phyloP scores from a whole-genome alignment of 1,284 basidiomycete species.

The Cryptococcus sp. region DNA sequence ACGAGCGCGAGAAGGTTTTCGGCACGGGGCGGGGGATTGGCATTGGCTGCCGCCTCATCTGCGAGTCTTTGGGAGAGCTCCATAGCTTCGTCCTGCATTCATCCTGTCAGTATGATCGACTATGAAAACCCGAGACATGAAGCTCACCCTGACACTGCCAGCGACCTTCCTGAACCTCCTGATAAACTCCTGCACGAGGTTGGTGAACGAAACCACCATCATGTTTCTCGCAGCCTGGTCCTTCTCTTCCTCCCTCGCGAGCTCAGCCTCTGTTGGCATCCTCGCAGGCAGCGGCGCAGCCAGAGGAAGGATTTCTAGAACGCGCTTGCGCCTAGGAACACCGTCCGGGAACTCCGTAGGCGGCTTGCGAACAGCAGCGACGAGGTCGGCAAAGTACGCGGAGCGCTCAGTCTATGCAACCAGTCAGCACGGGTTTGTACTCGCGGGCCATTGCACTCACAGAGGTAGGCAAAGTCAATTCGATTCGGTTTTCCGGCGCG shows the following conservation, averaged over 20 bases:
- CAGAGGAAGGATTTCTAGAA: slow-evolving; percentile 80
- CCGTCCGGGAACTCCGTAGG: slow-evolving; percentile 92
- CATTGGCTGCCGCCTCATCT: slow-evolving; percentile 20
- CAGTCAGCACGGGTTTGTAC: not conserved
- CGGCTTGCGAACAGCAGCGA: slow-evolving; percentile 66
- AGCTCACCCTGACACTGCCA: slow-evolving; percentile 70
- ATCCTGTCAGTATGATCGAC: not conserved
- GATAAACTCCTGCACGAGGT: slow-evolving; percentile 83
- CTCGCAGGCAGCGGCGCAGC: slow-evolving; percentile 87
- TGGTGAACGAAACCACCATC: slow-evolving; percentile 80
- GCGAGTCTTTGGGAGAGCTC: slow-evolving; percentile 12
- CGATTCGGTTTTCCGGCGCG: slow-evolving; percentile 69
- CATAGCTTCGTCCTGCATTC: slow-evolving; percentile 25
- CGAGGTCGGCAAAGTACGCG: slow-evolving; percentile 71
- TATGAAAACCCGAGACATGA: not conserved
- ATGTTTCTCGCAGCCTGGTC: slow-evolving; percentile 76
- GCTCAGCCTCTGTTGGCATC: slow-evolving; percentile 74
- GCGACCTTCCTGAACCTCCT: slow-evolving; percentile 91
- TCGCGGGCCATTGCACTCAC: slow-evolving; percentile 26
- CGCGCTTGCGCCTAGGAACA: slow-evolving; percentile 72
- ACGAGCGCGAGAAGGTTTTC: not conserved
- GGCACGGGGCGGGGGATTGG: not conserved
- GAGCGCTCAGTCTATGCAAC: slow-evolving; percentile 57
- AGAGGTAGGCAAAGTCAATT: slow-evolving; percentile 57
- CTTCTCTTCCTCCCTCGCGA: slow-evolving; percentile 76